Percentiles rank a stretch among this genome's conserved stretches.
phyloP scores from a whole-genome alignment of 345 rosid genomes.

The Arabis alpina region DNA sequence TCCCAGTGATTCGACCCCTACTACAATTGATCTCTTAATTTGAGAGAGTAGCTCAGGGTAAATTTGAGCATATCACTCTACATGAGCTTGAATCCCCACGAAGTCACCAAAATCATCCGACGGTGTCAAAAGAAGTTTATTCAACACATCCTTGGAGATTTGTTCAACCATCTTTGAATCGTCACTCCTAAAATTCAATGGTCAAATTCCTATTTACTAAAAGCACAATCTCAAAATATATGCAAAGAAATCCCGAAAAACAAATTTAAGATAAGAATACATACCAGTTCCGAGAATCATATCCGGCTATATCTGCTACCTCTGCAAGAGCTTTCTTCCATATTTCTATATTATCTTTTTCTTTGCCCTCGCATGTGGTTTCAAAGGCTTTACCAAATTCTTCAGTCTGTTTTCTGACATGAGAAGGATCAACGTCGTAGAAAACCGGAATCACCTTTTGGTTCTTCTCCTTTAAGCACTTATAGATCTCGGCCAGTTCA shows the following conservation, averaged over 20 bases:
- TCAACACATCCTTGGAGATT: background rate
- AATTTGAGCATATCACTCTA: too few species aligned
- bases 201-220: too few species aligned
- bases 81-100: background rate
- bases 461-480: background rate
- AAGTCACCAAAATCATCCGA: background rate
- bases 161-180: background rate
- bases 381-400: background rate
- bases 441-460: background rate
- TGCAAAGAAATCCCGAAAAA: too few species aligned
- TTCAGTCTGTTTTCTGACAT: slow-evolving; percentile 2
- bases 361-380: background rate
- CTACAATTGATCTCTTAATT: too few species aligned
- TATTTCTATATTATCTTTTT: background rate
- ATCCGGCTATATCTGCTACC: slow-evolving; percentile 1
- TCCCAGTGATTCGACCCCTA: too few species aligned
- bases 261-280: too few species aligned
- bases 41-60: too few species aligned
- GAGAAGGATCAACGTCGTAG: slow-evolving; percentile 14
- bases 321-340: background rate
- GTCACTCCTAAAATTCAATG: background rate
- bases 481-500: background rate
- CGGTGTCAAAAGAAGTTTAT: background rate
- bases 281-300: background rate
- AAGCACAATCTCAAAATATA: too few species aligned